phyloP scores from a whole-genome alignment of 1,284 basidiomycete genomes.

The Austroboletus novae-zelandiae region DNA sequence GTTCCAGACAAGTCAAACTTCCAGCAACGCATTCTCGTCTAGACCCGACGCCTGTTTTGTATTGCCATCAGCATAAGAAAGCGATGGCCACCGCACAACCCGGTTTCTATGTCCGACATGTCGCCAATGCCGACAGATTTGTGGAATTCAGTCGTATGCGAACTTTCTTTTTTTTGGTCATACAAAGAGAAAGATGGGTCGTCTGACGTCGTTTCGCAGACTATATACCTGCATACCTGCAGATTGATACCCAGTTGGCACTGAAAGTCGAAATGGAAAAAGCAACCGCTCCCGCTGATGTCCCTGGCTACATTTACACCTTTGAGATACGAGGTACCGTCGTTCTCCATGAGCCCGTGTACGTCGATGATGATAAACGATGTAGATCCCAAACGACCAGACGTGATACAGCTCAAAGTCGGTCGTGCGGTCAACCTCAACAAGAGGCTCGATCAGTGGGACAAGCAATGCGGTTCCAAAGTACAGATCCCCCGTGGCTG shows the following conservation, averaged over 20 bases:
- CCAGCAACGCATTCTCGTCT: slow-evolving; percentile 40
- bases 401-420: slow-evolving; percentile 47
- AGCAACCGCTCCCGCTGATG: slow-evolving; percentile 54
- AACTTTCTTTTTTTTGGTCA: slow-evolving; percentile 1
- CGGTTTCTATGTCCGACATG: slow-evolving; percentile 57
- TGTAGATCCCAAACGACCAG: slow-evolving; percentile 29
- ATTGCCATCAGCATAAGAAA: slow-evolving; percentile 67
- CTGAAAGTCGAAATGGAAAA: slow-evolving; percentile 72
- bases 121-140: slow-evolving; percentile 40
- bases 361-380: background rate
- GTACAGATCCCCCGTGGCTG: slow-evolving; percentile 49
- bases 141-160: slow-evolving; percentile 53
- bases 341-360: background rate
- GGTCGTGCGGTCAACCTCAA: slow-evolving; percentile 48
- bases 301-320: slow-evolving; percentile 72
- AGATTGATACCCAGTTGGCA: slow-evolving; percentile 57
- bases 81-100: slow-evolving; percentile 45
- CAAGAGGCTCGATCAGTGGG: slow-evolving; percentile 67
- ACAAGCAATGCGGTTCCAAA: slow-evolving; percentile 60
- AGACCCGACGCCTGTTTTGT: slow-evolving; percentile 42
- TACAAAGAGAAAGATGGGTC: background rate
- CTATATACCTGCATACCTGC: slow-evolving; percentile 68
- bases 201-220: slow-evolving; percentile 40
- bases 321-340: slow-evolving; percentile 68
- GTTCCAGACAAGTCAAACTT: slow-evolving; percentile 57